Evolutionary conservation across 306 rosid genomes (phyloP), one percentile per base, ranked within the genome.

Genomic region (Vigna radiata): DNA sequence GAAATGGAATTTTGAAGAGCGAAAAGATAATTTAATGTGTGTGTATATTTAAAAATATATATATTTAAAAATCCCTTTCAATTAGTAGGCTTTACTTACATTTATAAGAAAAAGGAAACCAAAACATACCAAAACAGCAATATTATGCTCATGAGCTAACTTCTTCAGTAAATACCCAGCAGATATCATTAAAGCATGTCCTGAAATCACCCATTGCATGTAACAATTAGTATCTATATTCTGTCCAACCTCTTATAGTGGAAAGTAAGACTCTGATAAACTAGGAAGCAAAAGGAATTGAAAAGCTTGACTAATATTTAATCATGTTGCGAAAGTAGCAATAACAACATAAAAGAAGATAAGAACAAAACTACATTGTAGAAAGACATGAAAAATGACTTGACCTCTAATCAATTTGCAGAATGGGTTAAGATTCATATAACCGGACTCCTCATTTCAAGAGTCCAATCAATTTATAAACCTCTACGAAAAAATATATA

Each of bases 171-270:
- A 85, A 71, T 76, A 85, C 59, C 98, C 97, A 78, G 90, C 91
- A 78, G 97, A 94, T 73, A 85, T 74, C 98, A 94, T 91, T 74
- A 91, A 85, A 72, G 93, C 90, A 25, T 89, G 92, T 49, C 98
- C 98, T 91, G 90, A 53, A 77, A 71, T 79, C 73, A 75, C 50
- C 70, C 83, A 85, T 17, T 69, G 72, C 67, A 70, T 29, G 82
- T 67, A 70, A 73, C 60, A 21, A 21, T 63, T 44, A 72, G 4
- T 60, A 29, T 60, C 10, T 60, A n/a, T 53, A 52, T 10, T 43
- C 17, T 53, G 14, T 2, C 11, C 72, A 55, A 39, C 71, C 65
- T 46, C 54, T 21, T 56, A 31, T 54, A 49, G 31, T 36, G 39
- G 69, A 62, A 74, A 55, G 78, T 43, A 63, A 18, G 69, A 59